A percentile compares a stretch with the other conserved stretches of the same genome.
Evolutionary conservation across 768 basidiomycete genomes (phyloP).

Genomic region (Rhizopogon roseolus): DNA sequence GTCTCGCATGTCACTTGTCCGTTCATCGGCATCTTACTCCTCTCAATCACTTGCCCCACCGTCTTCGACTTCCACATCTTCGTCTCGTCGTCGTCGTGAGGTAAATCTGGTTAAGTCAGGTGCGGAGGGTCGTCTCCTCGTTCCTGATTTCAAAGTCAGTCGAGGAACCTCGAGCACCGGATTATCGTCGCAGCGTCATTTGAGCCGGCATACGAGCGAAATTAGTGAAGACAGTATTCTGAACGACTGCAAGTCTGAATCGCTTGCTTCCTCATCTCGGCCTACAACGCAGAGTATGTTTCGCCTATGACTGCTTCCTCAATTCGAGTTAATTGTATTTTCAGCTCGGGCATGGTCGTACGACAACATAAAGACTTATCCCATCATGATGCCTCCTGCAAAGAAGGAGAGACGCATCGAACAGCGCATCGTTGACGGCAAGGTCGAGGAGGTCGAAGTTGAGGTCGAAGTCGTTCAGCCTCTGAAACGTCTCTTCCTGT

Average conservation of each 20-base stretch:
- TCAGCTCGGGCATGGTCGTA: constrained; percentile 74
- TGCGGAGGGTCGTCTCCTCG: constrained; percentile 62
- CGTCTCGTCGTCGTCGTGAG: constrained; percentile 37
- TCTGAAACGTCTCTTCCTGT: constrained; percentile 66
- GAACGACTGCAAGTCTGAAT: constrained; percentile 17
- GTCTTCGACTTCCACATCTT: constrained; percentile 28
- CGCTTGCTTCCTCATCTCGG: constrained; percentile 25
- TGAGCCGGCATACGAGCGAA: constrained; percentile 37
- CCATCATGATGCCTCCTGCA: constrained; percentile 44
- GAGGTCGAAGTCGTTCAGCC: constrained; percentile 52
- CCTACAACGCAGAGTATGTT: constrained; percentile 51
- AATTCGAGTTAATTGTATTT: constrained; percentile 2
- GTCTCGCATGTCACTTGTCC: constrained; percentile 38
- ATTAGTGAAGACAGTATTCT: constrained; percentile 31
- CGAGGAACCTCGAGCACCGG: constrained; percentile 32
- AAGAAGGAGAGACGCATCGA: constrained; percentile 50
- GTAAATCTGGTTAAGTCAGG: constrained; percentile 52
- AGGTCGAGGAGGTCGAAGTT: constrained; percentile 47
- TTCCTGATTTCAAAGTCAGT: constrained; percentile 37
- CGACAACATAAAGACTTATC: constrained; percentile 67
- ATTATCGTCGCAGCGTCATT: constrained; percentile 21
- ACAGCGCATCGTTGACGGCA: constrained; percentile 42
- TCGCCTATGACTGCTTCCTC: background rate
- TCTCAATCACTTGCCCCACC: constrained; percentile 32
- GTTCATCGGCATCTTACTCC: constrained; percentile 29